A percentile compares a stretch with the other conserved stretches of the same genome.
Conservation (phyloP, 1,284 basidiomycete genomes). For the Stygiomarasmius scandens region DNA sequence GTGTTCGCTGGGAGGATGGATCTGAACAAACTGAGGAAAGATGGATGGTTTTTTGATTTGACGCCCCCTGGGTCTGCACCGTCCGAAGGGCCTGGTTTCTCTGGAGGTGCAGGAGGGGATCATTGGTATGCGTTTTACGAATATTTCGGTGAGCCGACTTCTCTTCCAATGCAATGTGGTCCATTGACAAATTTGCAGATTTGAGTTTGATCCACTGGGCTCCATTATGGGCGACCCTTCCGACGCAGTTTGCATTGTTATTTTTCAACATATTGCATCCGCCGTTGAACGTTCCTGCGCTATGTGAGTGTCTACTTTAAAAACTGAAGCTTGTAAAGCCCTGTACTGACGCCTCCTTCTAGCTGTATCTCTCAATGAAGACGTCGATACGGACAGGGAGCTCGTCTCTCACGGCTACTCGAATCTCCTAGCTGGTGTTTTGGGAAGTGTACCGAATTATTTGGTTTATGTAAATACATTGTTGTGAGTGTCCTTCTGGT, state of each 20-base stretch:
- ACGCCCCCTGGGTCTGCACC: not conserved
- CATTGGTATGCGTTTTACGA: slow-evolving; percentile 84
- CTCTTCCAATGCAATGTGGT: slow-evolving; percentile 4
- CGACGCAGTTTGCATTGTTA: slow-evolving; percentile 83
- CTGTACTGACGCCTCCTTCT: too few species aligned
- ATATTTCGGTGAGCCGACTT: slow-evolving; percentile 60
- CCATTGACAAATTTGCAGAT: slow-evolving; percentile 44
- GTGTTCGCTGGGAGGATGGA: slow-evolving; percentile 68
- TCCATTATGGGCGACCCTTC: slow-evolving; percentile 76
- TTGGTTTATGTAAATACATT: slow-evolving; percentile 91
- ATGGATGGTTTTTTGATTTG: slow-evolving; percentile 92
- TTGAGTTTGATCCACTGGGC: slow-evolving; percentile 61
- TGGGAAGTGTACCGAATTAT: slow-evolving; percentile 86
- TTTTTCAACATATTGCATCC: slow-evolving; percentile 96
- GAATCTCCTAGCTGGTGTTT: slow-evolving; percentile 80
- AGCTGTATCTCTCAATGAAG: slow-evolving; percentile 91
- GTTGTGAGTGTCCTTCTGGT: slow-evolving; percentile 48
- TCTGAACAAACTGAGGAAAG: slow-evolving; percentile 60
- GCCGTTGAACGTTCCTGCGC: slow-evolving; percentile 90
- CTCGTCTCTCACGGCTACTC: slow-evolving; percentile 93
- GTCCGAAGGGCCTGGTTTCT: not conserved
- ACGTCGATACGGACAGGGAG: slow-evolving; percentile 93
- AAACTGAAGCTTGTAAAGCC: too few species aligned
- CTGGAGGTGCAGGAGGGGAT: slow-evolving; percentile 36
- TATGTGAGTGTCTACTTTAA: slow-evolving; percentile 53